Conservation (phyloP, 2,329 filamentous ascomycete genomes). For the Trichoderma cornu-damae region DNA sequence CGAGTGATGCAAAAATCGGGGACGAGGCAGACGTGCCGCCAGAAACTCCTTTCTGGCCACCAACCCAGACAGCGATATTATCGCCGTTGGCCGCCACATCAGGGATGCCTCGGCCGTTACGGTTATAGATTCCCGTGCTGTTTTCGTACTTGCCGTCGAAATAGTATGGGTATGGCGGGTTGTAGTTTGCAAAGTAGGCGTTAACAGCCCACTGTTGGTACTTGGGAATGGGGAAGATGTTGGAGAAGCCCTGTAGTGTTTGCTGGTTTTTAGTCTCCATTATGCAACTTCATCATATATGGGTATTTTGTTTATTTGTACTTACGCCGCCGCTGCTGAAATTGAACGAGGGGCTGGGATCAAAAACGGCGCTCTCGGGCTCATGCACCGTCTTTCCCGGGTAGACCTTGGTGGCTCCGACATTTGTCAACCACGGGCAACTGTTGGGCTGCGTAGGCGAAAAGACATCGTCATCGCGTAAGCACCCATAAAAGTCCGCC, state of each 20-base stretch:
- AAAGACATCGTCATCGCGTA: slow-evolving; percentile 21
- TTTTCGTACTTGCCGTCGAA: slow-evolving; percentile 37
- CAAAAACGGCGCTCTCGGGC: slow-evolving; percentile 40
- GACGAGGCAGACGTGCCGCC: slow-evolving; percentile 21
- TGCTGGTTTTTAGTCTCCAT: too few relatives aligned
- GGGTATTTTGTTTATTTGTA: neutral
- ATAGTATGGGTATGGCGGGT: slow-evolving; percentile 32
- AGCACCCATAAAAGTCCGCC: slow-evolving; percentile 22
- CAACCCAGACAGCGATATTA: slow-evolving; percentile 28
- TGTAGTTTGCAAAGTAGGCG: slow-evolving; percentile 34
- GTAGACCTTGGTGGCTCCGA: slow-evolving; percentile 46
- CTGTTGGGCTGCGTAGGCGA: slow-evolving; percentile 34
- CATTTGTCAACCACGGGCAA: slow-evolving; percentile 45
- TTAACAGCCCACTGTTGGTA: slow-evolving; percentile 43
- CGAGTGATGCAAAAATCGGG: slow-evolving; percentile 22
- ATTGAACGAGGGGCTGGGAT: slow-evolving; percentile 1
- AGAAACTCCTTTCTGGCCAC: slow-evolving; percentile 40
- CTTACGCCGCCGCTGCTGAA: slow-evolving; percentile 15
- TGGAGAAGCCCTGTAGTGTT: slow-evolving; percentile 37
- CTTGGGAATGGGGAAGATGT: slow-evolving; percentile 41
- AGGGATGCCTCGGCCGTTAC: slow-evolving; percentile 37
- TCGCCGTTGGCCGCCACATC: slow-evolving; percentile 25
- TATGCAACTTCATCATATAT: too few relatives aligned
- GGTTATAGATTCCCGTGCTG: slow-evolving; percentile 33
- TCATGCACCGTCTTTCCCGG: slow-evolving; percentile 39